phyloP scores from a whole-genome alignment of 306 rosid genomes.

The Gastrolobium villosum region DNA sequence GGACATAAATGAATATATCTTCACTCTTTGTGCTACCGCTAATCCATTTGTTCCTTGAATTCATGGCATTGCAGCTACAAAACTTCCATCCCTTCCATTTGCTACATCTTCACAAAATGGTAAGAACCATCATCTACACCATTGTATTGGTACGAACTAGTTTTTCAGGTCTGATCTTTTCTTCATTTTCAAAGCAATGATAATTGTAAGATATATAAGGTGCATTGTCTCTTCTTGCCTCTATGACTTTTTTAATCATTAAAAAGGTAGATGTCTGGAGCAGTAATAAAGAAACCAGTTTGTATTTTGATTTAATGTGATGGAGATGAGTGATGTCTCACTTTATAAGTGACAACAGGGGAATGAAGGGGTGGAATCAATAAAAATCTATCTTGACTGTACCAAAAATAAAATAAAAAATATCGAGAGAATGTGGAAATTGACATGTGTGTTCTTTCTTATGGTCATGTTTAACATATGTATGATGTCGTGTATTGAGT shows the following conservation, averaged over 20 bases:
- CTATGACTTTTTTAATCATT: slow-evolving; percentile 3
- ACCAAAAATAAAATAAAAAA: background rate
- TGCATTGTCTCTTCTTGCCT: background rate
- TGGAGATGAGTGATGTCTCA: too few relatives aligned
- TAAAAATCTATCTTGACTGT: background rate
- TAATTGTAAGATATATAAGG: background rate
- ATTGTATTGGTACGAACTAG: background rate
- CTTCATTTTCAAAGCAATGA: slow-evolving; percentile 23
- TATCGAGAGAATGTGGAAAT: slow-evolving; percentile 4
- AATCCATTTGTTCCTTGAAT: slow-evolving; percentile 20
- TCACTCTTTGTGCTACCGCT: slow-evolving; percentile 9
- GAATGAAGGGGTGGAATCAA: too few relatives aligned
- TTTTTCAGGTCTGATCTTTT: slow-evolving; percentile 23
- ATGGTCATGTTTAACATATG: too few relatives aligned
- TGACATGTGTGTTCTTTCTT: background rate
- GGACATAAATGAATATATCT: slow-evolving; percentile 25
- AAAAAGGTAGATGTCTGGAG: background rate
- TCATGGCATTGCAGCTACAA: slow-evolving; percentile 54
- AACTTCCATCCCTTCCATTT: slow-evolving; percentile 64
- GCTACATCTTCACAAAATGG: slow-evolving; percentile 67
- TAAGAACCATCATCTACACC: slow-evolving; percentile 36
- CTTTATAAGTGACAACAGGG: too few relatives aligned
- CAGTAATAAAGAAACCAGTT: too few relatives aligned
- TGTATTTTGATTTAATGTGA: too few relatives aligned
- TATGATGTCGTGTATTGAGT: background rate